Percentiles rank a stretch among this genome's conserved stretches.
These are phyloP conservation scores for Neurospora sp. DNA, from an alignment of 495 filamentous ascomycete species.

Conservation along the genomic window DNA sequence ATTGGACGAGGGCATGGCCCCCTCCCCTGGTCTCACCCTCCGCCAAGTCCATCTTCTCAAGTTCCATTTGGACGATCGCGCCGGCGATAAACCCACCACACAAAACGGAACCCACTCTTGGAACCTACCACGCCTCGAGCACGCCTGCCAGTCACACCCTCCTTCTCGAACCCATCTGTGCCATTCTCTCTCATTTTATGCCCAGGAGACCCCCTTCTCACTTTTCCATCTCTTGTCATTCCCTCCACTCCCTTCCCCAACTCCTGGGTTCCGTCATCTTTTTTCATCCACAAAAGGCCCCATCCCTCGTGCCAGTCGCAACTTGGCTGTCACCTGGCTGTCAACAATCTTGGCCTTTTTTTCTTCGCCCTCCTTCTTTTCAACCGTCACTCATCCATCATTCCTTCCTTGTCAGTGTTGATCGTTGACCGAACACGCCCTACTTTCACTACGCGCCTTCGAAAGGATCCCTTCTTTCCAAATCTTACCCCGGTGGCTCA, in stretches of 20 bases:
- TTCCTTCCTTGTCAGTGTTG: background rate
- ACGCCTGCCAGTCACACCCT: background rate
- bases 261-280: background rate
- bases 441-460: background rate
- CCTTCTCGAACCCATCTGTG: background rate
- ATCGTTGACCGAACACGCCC: background rate
- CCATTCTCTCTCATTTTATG: background rate
- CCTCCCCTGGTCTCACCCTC: background rate
- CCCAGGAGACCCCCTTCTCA: background rate
- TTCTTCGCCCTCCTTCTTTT: background rate
- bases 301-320: background rate
- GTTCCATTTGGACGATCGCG: background rate
- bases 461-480: background rate
- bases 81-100: slow-evolving; percentile 4
- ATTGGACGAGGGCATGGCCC: background rate
- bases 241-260: background rate
- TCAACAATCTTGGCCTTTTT: background rate
- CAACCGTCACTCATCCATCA: background rate
- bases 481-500: background rate
- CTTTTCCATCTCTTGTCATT: background rate
- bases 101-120: background rate
- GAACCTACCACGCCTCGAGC: background rate
- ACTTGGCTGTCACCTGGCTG: background rate
- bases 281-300: background rate
- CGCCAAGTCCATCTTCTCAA: background rate